Evolutionary conservation across 2,329 filamentous ascomycete genomes (phyloP), one percentile per base, ranked within the genome.

Genomic region (Hymenoscyphus infarciens): DNA sequence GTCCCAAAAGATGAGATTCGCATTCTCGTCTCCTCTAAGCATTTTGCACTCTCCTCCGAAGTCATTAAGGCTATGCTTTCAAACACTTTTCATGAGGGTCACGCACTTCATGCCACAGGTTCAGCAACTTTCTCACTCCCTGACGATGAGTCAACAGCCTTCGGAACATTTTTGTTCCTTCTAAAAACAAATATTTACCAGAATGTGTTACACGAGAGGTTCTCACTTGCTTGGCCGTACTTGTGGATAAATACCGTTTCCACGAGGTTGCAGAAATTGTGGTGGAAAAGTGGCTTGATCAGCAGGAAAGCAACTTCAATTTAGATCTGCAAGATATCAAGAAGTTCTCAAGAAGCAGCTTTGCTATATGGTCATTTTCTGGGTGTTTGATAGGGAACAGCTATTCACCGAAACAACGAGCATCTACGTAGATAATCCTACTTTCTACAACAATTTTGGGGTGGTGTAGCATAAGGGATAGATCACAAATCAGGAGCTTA

Each of bases 161-260:
- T 78, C 63, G 56, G 61, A 0, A 64, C 75, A 1, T 27, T 77
- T 71, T 77, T 6, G 71, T 73, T 2, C 75, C 76, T 57, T 33
- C 62, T 15, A 63, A 70, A 16, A 73, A 70, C 57, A 31, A 61
- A 0, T 27, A 27, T 10, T 62, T 76, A 5, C 71, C 70, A 2
- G 29, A 61, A 27, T 56, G 49, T 16, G 29, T 77, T 10, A 62
- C 59, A 8, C 71, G 74, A 16, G 7, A 42, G 1, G 64, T 70
- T 22, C 66, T 77, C 5, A 67, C 74, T 5, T 64, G 65, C 11
- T 49, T 77, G n/a, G 70, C 74, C 1, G 63, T 68, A 0, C 56
- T 74, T 3, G 69, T 69, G 27, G 67, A 72, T 39, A 71, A 73
- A 31, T 77, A 75, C 33, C 33, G 55, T 27, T 53, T 68, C 13